Evolutionary conservation across 306 rosid species (phyloP).

Genomic region (Adenanthera pavonina): DNA sequence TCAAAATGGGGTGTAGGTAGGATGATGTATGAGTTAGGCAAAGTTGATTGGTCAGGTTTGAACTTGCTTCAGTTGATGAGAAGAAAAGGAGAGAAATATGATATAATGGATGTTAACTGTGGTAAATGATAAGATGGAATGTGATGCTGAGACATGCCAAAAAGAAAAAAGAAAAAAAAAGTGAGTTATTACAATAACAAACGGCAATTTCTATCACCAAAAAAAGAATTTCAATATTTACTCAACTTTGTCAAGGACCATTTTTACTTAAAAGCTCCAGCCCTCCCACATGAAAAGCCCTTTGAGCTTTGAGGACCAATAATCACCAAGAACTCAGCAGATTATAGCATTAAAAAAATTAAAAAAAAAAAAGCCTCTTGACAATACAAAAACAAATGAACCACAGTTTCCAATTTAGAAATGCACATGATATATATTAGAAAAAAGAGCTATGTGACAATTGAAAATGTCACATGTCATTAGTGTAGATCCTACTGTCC

Average conservation of each 20-base stretch:
- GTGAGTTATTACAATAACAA: background rate
- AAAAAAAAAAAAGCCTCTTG: background rate
- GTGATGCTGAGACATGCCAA: background rate
- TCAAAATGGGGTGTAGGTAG: background rate
- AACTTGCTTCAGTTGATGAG: background rate
- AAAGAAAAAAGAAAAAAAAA: background rate
- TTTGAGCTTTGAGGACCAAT: background rate
- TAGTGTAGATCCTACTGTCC: background rate
- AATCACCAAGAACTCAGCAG: background rate
- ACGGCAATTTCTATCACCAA: background rate
- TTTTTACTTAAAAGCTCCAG: background rate
- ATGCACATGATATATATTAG: background rate
- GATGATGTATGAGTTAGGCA: background rate
- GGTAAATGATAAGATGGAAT: background rate
- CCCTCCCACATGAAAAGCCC: too few species aligned
- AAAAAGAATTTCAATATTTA: background rate
- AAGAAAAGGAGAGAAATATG: background rate
- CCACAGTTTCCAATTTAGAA: background rate
- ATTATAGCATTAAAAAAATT: background rate
- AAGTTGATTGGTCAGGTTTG: background rate
- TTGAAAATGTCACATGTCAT: background rate
- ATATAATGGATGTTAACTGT: background rate
- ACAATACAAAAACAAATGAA: background rate
- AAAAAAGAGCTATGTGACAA: background rate
- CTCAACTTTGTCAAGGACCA: background rate